Base-by-base conservation (phyloP, 2,329 filamentous ascomycete species). In the Didymella sp. region DNA sequence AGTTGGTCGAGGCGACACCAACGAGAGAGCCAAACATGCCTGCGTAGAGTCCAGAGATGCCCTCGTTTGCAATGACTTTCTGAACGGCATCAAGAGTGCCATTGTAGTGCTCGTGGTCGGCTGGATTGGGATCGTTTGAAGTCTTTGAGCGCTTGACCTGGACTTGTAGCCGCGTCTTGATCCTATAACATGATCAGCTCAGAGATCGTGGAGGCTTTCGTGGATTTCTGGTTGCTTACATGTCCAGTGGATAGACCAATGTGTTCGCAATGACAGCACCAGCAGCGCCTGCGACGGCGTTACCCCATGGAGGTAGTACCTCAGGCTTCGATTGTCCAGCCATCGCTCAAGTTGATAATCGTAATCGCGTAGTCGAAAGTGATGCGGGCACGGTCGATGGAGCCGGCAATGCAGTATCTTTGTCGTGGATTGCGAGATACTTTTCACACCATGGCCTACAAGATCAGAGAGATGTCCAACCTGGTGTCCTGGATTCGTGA, bases 1-100 rank as follows among this genome's bases (percentile, higher is more conserved):
- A 99, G 78, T 99, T 99, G 49, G 94, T 98, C 24, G 93, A 97
- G 1, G 92, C 94, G 31, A 99, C 95, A 51, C 95, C 95, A 48
- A 98, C 80, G 17, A 99, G 82, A 4, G 93, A 87, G 47, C 94
- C 93, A 58, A 87, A 84, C 75, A 99, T 93, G 59, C 95, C 95
- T 49, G 90, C 87, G 72, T 99, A 99, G 7, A 99, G 85, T 6
- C 95, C 95, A 43, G 81, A 71, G 8, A 95, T 54, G 28, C 95
- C 95, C 66, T 99, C 95, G 50, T 87, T 87, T 54, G 87, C 85
- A 31, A 90, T 78, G 64, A 99, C 98, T 73, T 92, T 93, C 58
- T 82, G 84, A 62, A 99, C 88, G 27, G 95, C 95, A 78, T 99
- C 92, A 80, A 92, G 83, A 9, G 93, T 94, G 48, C 91, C 94